These are phyloP conservation scores for Volvox reticuliferus DNA, from an alignment of 139 green algal species.

Conservation along the genomic window DNA sequence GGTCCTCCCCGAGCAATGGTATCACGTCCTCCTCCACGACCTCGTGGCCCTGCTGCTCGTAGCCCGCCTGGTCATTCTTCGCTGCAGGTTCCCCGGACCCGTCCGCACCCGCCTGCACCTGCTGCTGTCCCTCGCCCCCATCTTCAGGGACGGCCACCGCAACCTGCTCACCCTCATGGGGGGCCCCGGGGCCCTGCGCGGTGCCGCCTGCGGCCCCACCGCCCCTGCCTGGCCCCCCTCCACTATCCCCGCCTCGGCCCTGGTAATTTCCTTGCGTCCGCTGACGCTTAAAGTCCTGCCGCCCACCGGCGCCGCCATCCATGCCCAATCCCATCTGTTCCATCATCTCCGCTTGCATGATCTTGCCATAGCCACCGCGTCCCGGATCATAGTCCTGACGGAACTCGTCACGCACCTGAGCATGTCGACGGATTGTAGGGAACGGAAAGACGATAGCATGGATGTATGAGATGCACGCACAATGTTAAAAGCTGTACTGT, in stretches of 20 bases:
- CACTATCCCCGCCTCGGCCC: not conserved
- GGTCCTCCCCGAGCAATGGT: not conserved
- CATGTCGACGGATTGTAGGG: not conserved
- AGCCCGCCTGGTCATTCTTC: not conserved
- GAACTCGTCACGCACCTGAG: constrained; percentile 97
- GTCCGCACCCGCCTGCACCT: not conserved
- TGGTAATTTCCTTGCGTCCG: not conserved
- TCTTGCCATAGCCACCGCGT: constrained; percentile 79
- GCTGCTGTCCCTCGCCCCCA: not conserved
- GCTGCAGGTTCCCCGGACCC: not conserved
- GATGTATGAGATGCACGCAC: too few relatives aligned
- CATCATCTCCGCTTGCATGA: constrained; percentile 59
- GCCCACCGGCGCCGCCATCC: constrained; percentile 5
- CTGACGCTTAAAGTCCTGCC: constrained; percentile 36
- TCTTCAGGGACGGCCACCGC: not conserved
- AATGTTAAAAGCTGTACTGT: too few relatives aligned
- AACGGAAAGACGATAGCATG: too few relatives aligned
- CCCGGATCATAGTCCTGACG: constrained; percentile 93
- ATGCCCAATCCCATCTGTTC: constrained; percentile 51
- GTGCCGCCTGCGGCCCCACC: not conserved
- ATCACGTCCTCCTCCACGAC: not conserved
- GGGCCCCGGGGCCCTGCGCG: not conserved
- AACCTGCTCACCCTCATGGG: not conserved
- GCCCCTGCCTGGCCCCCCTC: not conserved
- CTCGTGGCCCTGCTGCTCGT: not conserved